phyloP scores from a whole-genome alignment of 2,329 filamentous ascomycete genomes.

The Nemania abortiva region DNA sequence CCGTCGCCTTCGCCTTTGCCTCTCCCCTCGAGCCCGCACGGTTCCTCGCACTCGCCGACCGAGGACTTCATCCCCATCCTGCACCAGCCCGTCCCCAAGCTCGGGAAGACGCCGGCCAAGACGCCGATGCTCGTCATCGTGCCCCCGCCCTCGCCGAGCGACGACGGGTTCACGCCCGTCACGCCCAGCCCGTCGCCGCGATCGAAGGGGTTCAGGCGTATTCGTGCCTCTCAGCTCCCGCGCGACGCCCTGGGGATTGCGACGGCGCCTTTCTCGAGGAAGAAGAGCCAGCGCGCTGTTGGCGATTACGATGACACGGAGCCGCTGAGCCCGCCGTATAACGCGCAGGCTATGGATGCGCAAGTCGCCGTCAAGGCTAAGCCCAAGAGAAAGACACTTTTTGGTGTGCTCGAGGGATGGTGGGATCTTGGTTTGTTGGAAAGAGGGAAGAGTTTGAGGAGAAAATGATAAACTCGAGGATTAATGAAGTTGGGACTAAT shows the following conservation, averaged over 20 bases:
- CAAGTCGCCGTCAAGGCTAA: slow-evolving; percentile 40
- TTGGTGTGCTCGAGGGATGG: slow-evolving; percentile 65
- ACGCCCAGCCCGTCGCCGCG: slow-evolving; percentile 46
- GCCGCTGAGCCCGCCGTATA: slow-evolving; percentile 44
- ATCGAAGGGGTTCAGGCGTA: slow-evolving; percentile 39
- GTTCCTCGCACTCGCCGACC: slow-evolving; percentile 34
- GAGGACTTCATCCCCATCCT: slow-evolving; percentile 49
- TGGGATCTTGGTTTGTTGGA: slow-evolving; percentile 65
- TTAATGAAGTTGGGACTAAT: slow-evolving; percentile 28
- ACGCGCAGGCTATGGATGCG: slow-evolving; percentile 26
- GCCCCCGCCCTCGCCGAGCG: slow-evolving; percentile 44
- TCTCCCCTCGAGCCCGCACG: slow-evolving; percentile 23
- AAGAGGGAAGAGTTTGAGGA: slow-evolving; percentile 54
- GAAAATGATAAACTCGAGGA: slow-evolving; percentile 28
- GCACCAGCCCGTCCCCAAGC: slow-evolving; percentile 41
- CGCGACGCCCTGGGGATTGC: slow-evolving; percentile 51
- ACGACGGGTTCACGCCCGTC: slow-evolving; percentile 49
- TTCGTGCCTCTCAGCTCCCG: slow-evolving; percentile 42
- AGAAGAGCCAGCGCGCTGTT: slow-evolving; percentile 39
- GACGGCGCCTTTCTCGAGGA: slow-evolving; percentile 39
- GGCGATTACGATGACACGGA: slow-evolving; percentile 44
- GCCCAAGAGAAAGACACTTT: slow-evolving; percentile 60
- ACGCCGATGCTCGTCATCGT: slow-evolving; percentile 32
- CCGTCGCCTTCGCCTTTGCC: slow-evolving; percentile 26
- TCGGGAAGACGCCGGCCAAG: slow-evolving; percentile 30